Evolutionary conservation across 768 basidiomycete species (phyloP), one percentile per base, ranked within the genome.

Genomic region (Hemileccinum rubropunctum): DNA sequence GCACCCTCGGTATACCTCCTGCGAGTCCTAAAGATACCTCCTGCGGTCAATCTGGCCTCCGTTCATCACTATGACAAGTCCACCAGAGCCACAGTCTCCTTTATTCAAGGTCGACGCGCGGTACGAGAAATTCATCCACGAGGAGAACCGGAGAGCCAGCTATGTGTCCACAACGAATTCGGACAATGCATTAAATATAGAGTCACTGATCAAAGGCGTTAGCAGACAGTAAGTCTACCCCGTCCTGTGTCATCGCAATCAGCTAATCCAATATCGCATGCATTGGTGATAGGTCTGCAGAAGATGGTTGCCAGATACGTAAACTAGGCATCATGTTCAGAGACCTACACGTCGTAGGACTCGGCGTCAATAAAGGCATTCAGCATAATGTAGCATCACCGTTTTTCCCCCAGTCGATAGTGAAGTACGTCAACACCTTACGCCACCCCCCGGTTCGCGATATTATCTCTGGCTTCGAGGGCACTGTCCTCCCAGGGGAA

Each of bases 401-500:
- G 4, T 70, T 83, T 45, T 76, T 80, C 51, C 77, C 75, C 1
- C 48, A 63, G 30, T 62, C 74, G 8, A 55, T 79, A 17, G 32
- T 72, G 23, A 63, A 63, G 28, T 63, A 67, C 15, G 58, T 81
- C 4, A 73, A 74, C 21, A 70, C 69, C 4, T 50, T 73, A 6
- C 74, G 80, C 21, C 83, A 86, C 45, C 88, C 88, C 3, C 79
- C 82, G 3, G 65, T 84, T 6, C 76, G 82, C 12, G 78, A 76
- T 50, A 86, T 89, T 41, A 68, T 91, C 32, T 71, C 74, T 17
- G 76, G 73, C 13, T 83, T 89, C 51, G 80, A 84, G 35, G 87
- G 86, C 9, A 72, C 80, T 2, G 73, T 88, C 12, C 74, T 78
- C 4, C 79, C 84, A 0, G 85, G 86, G 14, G 86, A 90, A 68